Conservation (phyloP, 257 asterid species). For the Gentiana macrophylla region DNA sequence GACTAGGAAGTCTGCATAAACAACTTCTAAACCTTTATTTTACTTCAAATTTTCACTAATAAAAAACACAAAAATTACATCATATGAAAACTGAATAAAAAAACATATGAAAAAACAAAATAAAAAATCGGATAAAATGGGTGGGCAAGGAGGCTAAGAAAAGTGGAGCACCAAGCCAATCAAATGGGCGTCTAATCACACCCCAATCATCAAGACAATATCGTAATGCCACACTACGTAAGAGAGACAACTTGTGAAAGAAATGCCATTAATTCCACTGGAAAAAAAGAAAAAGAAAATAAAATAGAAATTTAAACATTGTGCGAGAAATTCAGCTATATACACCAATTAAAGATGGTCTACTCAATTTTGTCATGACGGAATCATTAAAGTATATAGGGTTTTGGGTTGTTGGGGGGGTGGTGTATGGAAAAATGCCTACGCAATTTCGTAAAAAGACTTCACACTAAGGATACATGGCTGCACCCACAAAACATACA, state of each 20-base stretch:
- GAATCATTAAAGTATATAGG: neutral
- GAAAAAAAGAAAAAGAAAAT: no score
- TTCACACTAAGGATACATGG: neutral
- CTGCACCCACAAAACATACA: neutral
- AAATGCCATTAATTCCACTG: neutral
- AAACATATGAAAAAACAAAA: no score
- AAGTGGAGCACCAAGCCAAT: constrained; percentile 30
- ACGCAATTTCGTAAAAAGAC: neutral
- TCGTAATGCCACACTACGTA: constrained; percentile 15
- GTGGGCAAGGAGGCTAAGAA: neutral
- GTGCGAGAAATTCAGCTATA: no score
- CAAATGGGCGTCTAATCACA: constrained; percentile 64
- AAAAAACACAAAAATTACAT: no score
- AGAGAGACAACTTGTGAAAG: constrained; percentile 9
- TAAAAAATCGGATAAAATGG: no score
- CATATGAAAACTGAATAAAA: no score
- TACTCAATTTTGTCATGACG: constrained; percentile 6
- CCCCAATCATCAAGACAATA: constrained; percentile 32
- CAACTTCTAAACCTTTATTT: no score
- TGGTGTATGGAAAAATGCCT: neutral
- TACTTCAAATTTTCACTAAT: no score
- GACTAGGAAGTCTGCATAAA: no score
- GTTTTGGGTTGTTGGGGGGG: neutral
- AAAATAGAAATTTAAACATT: no score
- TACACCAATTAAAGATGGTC: constrained; percentile 5